Evolutionary conservation across 495 filamentous ascomycete genomes (phyloP), one percentile per base, ranked within the genome.

Genomic region (Friedmanniomyces simplex): DNA sequence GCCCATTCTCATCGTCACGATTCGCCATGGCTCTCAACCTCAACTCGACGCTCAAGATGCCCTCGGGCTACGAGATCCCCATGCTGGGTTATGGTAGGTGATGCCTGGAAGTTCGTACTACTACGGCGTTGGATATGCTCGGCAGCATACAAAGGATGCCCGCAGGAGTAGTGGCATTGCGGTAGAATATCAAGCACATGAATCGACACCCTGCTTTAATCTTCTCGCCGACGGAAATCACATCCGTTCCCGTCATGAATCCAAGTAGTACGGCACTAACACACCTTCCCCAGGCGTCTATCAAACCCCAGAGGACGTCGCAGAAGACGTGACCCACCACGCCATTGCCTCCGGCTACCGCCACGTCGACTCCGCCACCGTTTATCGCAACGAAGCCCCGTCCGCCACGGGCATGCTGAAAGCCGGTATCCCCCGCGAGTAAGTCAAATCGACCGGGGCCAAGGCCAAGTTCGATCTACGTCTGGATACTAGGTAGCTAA

Each of bases 61-160:
- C 81, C 59, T 89, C 87, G 46, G 88, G 88, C 53, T 83, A 83
- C 67, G 81, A 89, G 55, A 89, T 94, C 37, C 88, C 88, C 0
- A 69, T 77, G 11, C 63, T 91, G 37, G 88, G 88, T 1, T 89
- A 82, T 63, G 87, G 85, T 50, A 84, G 86, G 77, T 66, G 82
- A 43, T 43, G 14, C 20, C 2, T 22, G 10, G 46, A 49, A 5
- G 7, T 28, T 28, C 28, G n/a, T n/a, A 32, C 4, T 32, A 32
- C 10, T 10, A 32, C 10, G 28, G 28, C 28, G 10, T 32, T 32
- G 28, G 10, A 32, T 32, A 10, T 32, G 3, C 28, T 32, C 28
- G n/a, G n/a, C n/a, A n/a, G n/a, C n/a, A n/a, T n/a, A n/a, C n/a
- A n/a, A n/a, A n/a, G n/a, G n/a, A n/a, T n/a, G n/a, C n/a, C n/a